Conservation (phyloP, 768 basidiomycete species). For the Xerocomellus amylosporus region DNA sequence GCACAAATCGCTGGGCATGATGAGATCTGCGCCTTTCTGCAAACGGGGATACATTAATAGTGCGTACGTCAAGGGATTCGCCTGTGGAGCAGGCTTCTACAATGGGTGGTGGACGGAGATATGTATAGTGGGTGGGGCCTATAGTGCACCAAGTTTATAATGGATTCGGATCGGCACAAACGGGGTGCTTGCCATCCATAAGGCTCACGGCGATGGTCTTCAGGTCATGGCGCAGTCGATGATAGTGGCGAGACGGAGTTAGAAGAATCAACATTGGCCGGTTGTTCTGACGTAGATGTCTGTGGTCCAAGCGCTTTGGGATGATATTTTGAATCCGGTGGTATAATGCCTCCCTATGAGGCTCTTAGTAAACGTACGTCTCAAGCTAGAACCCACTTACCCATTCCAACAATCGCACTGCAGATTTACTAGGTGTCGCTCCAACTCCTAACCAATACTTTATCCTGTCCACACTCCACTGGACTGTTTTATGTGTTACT, state of each 20-base stretch:
- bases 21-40: slow-evolving; percentile 43
- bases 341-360: slow-evolving; percentile 58
- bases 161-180: not conserved
- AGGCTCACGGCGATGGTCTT: not conserved
- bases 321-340: slow-evolving; percentile 55
- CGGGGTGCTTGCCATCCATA: not conserved
- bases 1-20: slow-evolving; percentile 57
- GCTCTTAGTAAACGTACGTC: slow-evolving; percentile 5
- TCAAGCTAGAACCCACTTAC: slow-evolving; percentile 38
- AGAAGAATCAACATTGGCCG: not conserved
- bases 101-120: not conserved
- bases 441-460: slow-evolving; percentile 86
- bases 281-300: too few relatives aligned
- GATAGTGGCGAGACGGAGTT: not conserved
- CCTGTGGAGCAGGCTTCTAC: slow-evolving; percentile 6
- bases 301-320: slow-evolving; percentile 33
- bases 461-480: slow-evolving; percentile 91
- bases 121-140: not conserved
- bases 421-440: slow-evolving; percentile 76
- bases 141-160: not conserved
- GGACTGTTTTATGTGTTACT: slow-evolving; percentile 64
- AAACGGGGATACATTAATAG: slow-evolving; percentile 13
- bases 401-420: slow-evolving; percentile 72
- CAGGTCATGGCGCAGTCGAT: slow-evolving; percentile 8
- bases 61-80: slow-evolving; percentile 5